Conservation (phyloP, 2,329 filamentous ascomycete species). For the Fusarium sp. region DNA sequence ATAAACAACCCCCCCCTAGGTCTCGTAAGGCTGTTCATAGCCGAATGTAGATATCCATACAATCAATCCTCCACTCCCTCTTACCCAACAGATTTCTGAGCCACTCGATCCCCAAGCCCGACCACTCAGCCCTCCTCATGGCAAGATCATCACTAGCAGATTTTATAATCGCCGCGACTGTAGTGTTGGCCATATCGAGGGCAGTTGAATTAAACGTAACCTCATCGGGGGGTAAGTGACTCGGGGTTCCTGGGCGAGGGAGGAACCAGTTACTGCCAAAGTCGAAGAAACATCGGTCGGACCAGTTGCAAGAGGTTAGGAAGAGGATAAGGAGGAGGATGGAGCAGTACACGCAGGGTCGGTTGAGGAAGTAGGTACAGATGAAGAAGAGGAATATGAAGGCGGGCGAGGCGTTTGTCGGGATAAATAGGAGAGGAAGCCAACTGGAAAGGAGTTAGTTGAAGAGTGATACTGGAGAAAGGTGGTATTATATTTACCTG, state of each 20-base stretch:
- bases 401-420: constrained; percentile 84
- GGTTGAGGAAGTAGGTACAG: constrained; percentile 95
- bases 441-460: constrained; percentile 67
- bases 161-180: constrained; percentile 73
- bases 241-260: constrained; percentile 65
- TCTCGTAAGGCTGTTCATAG: constrained; percentile 58
- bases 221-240: constrained; percentile 39
- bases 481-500: constrained; percentile 57
- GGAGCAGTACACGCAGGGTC: constrained; percentile 97
- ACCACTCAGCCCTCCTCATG: constrained; percentile 72
- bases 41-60: constrained; percentile 87
- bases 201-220: constrained; percentile 60
- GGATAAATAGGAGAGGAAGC: constrained; percentile 89
- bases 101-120: constrained; percentile 86
- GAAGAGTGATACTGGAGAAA: not conserved
- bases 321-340: constrained; percentile 95
- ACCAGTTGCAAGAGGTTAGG: constrained; percentile 90
- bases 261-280: constrained; percentile 93
- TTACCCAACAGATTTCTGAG: constrained; percentile 82
- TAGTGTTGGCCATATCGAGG: constrained; percentile 73
- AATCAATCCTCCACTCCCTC: constrained; percentile 91
- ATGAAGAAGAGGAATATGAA: constrained; percentile 91
- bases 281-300: constrained; percentile 92
- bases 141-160: constrained; percentile 73
- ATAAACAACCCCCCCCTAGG: not conserved